These are phyloP conservation scores for Ramularia collo-cygni DNA, from an alignment of 2,329 filamentous ascomycete species.

Conservation along the genomic window DNA sequence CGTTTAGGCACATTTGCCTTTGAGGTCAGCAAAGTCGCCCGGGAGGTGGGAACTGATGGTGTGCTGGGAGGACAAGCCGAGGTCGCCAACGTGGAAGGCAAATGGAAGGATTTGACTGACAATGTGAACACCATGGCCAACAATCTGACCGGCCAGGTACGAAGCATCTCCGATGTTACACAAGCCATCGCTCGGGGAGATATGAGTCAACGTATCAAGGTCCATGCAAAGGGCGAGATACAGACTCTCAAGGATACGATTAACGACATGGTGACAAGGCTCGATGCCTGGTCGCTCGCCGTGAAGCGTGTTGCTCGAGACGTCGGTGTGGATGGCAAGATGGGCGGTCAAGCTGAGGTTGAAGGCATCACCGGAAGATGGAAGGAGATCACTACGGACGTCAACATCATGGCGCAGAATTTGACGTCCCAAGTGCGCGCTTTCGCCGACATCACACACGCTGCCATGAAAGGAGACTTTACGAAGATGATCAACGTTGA, in stretches of 20 bases:
- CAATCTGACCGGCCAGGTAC: constrained; percentile 62
- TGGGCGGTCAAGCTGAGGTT: constrained; percentile 94
- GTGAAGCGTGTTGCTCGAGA: constrained; percentile 94
- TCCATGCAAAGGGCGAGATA: constrained; percentile 92
- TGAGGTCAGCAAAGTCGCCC: constrained; percentile 59
- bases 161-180: constrained; percentile 88
- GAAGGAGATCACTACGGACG: constrained; percentile 97
- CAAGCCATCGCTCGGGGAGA: constrained; percentile 93
- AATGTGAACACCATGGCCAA: constrained; percentile 63
- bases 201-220: constrained; percentile 92
- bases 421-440: constrained; percentile 94
- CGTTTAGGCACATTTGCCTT: constrained; percentile 57
- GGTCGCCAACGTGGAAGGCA: constrained; percentile 59
- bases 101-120: constrained; percentile 61
- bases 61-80: constrained; percentile 58
- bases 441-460: constrained; percentile 97
- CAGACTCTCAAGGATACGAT: constrained; percentile 91
- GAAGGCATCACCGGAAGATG: constrained; percentile 87
- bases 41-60: constrained; percentile 59
- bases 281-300: constrained; percentile 94
- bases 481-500: constrained; percentile 95
- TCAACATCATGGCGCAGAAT: constrained; percentile 81
- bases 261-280: constrained; percentile 95
- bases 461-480: constrained; percentile 94
- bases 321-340: constrained; percentile 95